Evolutionary conservation across 805 yeast species (phyloP), one percentile per base, ranked within the genome.

Genomic region (Teunomyces atbi): DNA sequence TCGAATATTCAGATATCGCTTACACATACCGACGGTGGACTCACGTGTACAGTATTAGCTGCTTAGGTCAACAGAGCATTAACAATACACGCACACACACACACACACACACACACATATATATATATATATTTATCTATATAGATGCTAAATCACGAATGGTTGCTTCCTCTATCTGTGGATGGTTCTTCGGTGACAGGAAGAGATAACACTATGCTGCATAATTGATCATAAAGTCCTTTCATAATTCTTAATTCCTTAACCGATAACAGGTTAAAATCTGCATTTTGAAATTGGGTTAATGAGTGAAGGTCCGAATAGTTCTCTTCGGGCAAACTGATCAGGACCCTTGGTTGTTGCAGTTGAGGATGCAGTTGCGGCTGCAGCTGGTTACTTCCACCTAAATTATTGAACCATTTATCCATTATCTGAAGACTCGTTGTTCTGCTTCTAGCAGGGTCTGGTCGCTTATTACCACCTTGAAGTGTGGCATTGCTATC

Each of bases 371-470:
- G 38, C 21, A 18, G 42, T 27, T 27, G 37, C 35, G 15, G 27
- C 16, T 36, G 39, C 41, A n/a, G 44, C 20, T 18, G 37, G 45
- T 43, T 49, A 12, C 36, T 44, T 6, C 47, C 49, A 5, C 50
- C 47, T 7, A 71, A 50, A 51, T 68, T 70, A 50, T 61, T 67
- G 47, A 71, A 68, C 75, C 76, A 71, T 48, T 63, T 68, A 48
- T 71, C 77, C 71, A 71, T 69, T 13, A 71, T 60, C 47, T 71
- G 76, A 18, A 68, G 46, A 51, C 75, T 70, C 23, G 73, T 55
- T 8, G 73, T 64, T 50, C 75, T 58, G 21, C 59, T 54, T 27
- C 73, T 54, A 8, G 23, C 37, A 45, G 52, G 57, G n/a, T 64
- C 69, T 4, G 68, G 64, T 29, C 64, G 48, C 43, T 55, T 47